Conservation (phyloP, 306 rosid species). For the Prosopis cineraria region DNA sequence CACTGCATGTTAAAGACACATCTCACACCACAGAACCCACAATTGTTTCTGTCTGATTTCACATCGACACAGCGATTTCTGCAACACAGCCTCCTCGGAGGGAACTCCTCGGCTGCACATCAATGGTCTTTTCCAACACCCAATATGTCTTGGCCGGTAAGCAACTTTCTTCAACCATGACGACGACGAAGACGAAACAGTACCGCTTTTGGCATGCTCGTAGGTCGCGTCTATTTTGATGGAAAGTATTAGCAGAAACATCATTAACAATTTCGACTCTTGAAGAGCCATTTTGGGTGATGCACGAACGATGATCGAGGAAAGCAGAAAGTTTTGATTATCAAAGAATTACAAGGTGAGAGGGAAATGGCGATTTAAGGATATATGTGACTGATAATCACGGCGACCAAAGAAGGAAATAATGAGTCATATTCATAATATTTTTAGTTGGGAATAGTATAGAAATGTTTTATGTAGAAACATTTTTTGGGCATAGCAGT, state of each 20-base stretch:
- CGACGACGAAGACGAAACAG: slow-evolving; percentile 33
- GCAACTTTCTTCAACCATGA: slow-evolving; percentile 41
- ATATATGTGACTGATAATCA: too few relatives aligned
- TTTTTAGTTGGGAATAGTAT: too few relatives aligned
- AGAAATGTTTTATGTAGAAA: too few relatives aligned
- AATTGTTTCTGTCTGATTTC: slow-evolving; percentile 48
- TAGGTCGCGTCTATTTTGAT: slow-evolving; percentile 15
- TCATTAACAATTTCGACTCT: slow-evolving; percentile 2
- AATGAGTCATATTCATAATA: too few relatives aligned
- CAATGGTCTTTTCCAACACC: slow-evolving; percentile 49
- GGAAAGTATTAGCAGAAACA: slow-evolving; percentile 19
- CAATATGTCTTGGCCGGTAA: slow-evolving; percentile 24
- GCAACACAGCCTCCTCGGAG: slow-evolving; percentile 45
- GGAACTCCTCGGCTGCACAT: slow-evolving; percentile 40
- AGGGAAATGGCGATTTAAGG: too few relatives aligned
- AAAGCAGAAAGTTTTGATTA: neutral
- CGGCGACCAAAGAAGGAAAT: too few relatives aligned
- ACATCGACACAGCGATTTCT: slow-evolving; percentile 58
- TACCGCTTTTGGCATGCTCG: slow-evolving; percentile 5
- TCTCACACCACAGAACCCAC: slow-evolving; percentile 54
- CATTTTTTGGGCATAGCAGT: too few relatives aligned
- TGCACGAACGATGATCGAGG: neutral
- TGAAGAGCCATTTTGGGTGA: slow-evolving; percentile 10
- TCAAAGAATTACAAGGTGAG: too few relatives aligned
- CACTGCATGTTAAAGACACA: slow-evolving; percentile 61